A percentile compares a stretch with the other conserved stretches of the same genome.
Conservation (phyloP, 768 basidiomycete species). For the Leccinum ochraceum region DNA sequence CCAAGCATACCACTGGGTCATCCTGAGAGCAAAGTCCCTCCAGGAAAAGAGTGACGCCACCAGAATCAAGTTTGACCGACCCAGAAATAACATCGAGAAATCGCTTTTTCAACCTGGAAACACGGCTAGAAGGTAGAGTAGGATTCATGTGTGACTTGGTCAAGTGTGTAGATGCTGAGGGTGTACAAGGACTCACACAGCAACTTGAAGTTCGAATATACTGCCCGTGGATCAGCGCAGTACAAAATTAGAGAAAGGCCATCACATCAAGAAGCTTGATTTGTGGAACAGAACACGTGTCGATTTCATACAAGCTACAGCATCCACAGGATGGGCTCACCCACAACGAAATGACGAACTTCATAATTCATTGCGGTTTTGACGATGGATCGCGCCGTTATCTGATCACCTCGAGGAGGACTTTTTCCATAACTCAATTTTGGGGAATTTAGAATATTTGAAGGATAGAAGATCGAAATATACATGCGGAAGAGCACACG, state of each 20-base stretch:
- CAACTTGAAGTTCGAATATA: neutral
- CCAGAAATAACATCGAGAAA: constrained; percentile 37
- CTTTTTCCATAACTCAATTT: neutral
- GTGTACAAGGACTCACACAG: neutral
- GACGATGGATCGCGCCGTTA: neutral
- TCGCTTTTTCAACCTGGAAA: constrained; percentile 33
- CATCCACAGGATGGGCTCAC: neutral
- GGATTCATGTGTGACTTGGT: constrained; percentile 4
- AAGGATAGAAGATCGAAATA: too few species aligned
- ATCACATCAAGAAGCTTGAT: neutral
- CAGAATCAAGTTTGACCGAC: constrained; percentile 24
- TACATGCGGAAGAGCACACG: too few species aligned
- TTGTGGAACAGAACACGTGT: neutral
- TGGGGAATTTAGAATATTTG: too few species aligned
- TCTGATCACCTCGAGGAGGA: neutral
- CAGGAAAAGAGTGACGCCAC: constrained; percentile 37
- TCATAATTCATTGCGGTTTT: neutral
- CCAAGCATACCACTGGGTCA: constrained; percentile 40
- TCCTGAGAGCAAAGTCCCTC: constrained; percentile 46
- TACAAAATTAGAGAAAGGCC: neutral
- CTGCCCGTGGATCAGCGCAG: neutral
- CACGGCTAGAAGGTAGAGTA: constrained; percentile 2
- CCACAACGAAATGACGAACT: too few species aligned
- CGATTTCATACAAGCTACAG: neutral
- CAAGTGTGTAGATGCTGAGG: neutral